Evolutionary conservation across 495 filamentous ascomycete genomes (phyloP), one percentile per base, ranked within the genome.

Genomic region (Penicillium canescens): DNA sequence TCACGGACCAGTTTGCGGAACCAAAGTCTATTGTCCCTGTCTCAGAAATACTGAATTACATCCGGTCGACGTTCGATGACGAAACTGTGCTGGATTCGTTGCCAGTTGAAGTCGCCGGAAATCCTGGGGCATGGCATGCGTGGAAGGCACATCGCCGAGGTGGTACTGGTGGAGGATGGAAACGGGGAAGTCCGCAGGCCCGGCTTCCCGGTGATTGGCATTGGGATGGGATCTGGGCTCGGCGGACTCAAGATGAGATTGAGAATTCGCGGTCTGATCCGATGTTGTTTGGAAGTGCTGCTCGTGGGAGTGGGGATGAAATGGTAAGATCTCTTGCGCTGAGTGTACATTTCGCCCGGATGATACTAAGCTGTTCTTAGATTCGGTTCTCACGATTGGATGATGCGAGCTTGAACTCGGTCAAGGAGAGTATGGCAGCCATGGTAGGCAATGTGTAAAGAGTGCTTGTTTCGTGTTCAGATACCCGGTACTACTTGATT

Each of bases 181-280:
- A 65, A 61, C 63, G 61, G 26, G 71, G 62, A 35, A 69, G 61
- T 18, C 69, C 69, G 42, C 72, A 74, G 50, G 62, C 77, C 39
- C 80, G 85, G 44, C 78, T 79, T 24, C 88, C 89, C 2, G 89
- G 86, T 12, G 88, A 94, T 53, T 96, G 92, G 92, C 93, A 92
- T 66, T 96, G 92, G 92, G 91, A 96, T 68, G 92, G 91, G 1
- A 92, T 96, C 7, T 96, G 92, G 92, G 88, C 90, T 56, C 83
- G 89, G 50, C 79, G 92, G 34, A 91, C 92, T 2, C 86, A 83
- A 65, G 85, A 83, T 66, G 88, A 88, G 26, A 81, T 96, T 21
- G 79, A 87, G 42, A 79, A 77, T n/a, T 92, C 89, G 64, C 70
- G 86, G 47, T 87, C 89, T 3, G 91, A 96, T 55, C 71, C 83